Evolutionary conservation across 768 basidiomycete genomes (phyloP).

Genomic region (Suillus bovinus): DNA sequence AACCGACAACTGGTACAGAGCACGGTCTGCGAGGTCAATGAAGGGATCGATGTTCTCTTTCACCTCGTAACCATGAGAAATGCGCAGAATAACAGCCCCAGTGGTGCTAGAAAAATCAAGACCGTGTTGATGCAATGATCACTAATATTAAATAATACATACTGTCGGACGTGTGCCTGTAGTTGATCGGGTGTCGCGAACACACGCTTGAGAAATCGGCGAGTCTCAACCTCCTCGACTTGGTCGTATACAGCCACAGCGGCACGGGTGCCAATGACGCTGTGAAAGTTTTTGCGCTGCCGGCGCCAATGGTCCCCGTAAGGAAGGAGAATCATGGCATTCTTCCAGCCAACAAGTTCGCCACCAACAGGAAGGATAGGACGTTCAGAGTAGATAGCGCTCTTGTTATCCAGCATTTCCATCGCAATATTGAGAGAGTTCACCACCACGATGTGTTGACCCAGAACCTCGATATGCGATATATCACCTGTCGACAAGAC

Average conservation of each 20-base stretch:
- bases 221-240: constrained; percentile 43
- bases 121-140: neutral
- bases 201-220: constrained; percentile 42
- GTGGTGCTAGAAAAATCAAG: constrained; percentile 37
- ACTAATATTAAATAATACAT: constrained; percentile 15
- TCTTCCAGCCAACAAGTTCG: constrained; percentile 34
- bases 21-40: constrained; percentile 49
- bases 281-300: constrained; percentile 42
- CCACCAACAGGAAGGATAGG: constrained; percentile 46
- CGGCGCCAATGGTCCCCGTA: constrained; percentile 43
- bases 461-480: constrained; percentile 57
- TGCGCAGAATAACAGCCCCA: constrained; percentile 51
- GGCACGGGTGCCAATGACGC: constrained; percentile 41
- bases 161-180: constrained; percentile 43
- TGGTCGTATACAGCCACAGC: constrained; percentile 35
- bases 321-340: constrained; percentile 37
- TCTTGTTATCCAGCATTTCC: constrained; percentile 68
- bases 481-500: constrained; percentile 49
- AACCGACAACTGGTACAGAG: constrained; percentile 51
- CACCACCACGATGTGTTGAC: constrained; percentile 57
- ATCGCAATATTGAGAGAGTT: constrained; percentile 51
- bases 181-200: constrained; percentile 39
- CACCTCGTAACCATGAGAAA: constrained; percentile 59
- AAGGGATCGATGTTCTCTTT: constrained; percentile 51
- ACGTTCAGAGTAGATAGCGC: constrained; percentile 65